Base-by-base conservation (phyloP, 176 grass and related monocot species). In the Avena sativa region DNA sequence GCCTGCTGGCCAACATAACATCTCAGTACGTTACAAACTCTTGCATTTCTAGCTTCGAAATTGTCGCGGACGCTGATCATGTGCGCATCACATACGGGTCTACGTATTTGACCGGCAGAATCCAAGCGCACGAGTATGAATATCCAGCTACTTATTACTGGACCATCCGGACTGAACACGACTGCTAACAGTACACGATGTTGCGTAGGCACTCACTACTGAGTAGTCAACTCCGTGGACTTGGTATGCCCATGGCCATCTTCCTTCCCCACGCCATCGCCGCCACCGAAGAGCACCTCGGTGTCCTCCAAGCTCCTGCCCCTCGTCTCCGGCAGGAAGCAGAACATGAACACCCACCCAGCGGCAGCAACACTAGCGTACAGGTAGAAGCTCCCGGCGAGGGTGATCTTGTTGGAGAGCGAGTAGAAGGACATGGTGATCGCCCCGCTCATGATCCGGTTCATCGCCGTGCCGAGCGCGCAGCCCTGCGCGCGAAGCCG, bases 371-470 rank as follows among this genome's bases (percentile, higher is more conserved):
- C 81, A 23, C 93, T 89, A 0, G 91, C 83, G 34, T 95, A 98
- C 14, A 98, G 12, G 86, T 89, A 98, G 86, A 98, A 98, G 91
- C 80, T 87, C 2, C 95, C 93, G 14, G 87, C 87, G 23, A 95
- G 55, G 38, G 90, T 93, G 51, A 97, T 95, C 44, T 91, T 91
- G 5, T 91, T 58, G 74, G 80, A 94, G 51, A 97, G 93, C n/a
- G 95, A 94, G 66, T 94, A 59, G 79, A 97, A 94, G 20, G 95
- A 87, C 92, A 97, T 97, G 69, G 89, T 88, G 70, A 97, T 48
- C 23, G 84, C 26, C 28, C 92, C 95, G 67, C 93, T 95, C 78
- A 88, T 93, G 23, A 91, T 30, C 28, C 95, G 46, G 86, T 97
- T 97, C 82, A 94, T 85, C 0, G 89, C 95, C 70, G 90, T 87